Evolutionary conservation across 192 early-diverging fungal genomes (phyloP).

Genomic region (Umbelopsis sp.): DNA sequence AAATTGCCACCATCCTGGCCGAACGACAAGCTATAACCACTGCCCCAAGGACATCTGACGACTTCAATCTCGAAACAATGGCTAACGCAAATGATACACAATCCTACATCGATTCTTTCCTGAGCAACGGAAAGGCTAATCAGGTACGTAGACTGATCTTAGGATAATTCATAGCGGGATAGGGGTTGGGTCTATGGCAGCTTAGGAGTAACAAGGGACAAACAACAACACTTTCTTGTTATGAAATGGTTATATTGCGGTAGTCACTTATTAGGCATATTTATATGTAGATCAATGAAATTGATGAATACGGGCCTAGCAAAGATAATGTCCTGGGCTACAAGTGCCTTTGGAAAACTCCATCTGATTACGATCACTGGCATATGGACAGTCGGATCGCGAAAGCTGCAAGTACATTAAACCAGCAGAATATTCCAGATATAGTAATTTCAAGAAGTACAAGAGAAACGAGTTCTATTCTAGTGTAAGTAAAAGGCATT

Average conservation of each 20-base stretch:
- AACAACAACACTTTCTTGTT: not conserved
- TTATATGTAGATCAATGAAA: not conserved
- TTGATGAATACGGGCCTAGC: constrained; percentile 7
- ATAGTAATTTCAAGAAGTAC: constrained; percentile 4
- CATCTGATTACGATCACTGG: constrained; percentile 9
- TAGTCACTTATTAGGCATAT: not conserved
- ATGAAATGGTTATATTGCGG: constrained; percentile 8
- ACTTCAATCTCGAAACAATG: not conserved
- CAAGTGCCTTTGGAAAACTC: not conserved
- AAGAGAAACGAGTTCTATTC: not conserved
- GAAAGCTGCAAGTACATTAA: constrained; percentile 11
- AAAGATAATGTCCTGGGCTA: constrained; percentile 1
- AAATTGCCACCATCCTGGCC: not conserved
- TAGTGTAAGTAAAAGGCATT: not conserved
- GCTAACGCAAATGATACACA: not conserved
- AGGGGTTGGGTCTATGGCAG: not conserved
- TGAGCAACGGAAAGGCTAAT: not conserved
- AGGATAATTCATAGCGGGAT: not conserved
- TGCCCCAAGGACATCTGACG: not conserved
- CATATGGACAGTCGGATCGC: constrained; percentile 3
- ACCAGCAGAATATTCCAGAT: constrained; percentile 4
- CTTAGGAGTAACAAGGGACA: not conserved
- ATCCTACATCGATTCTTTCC: not conserved
- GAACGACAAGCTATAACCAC: constrained; percentile 1
- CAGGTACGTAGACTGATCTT: not conserved